Base-by-base conservation (phyloP, 2,329 filamentous ascomycete genomes). In the Beauveria asiatica region DNA sequence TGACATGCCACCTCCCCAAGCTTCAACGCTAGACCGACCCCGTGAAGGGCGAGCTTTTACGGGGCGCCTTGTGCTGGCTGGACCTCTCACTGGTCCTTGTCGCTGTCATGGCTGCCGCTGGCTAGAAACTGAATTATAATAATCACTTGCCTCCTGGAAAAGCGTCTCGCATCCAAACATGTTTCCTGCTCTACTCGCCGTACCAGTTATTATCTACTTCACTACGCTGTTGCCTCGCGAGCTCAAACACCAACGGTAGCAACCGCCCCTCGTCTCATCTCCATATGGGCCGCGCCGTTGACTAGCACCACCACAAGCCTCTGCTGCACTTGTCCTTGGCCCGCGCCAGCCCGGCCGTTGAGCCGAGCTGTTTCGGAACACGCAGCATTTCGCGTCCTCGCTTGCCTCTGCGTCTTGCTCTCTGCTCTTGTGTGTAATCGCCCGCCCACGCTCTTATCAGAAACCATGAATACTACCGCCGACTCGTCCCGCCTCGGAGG, bases 211-310 rank as follows among this genome's bases (percentile, higher is more conserved):
- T n/a, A n/a, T n/a, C n/a, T n/a, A 33, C 23, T 9, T 33, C 23
- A n/a, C 30, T 52, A 33, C n/a, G 33, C 30, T 52, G 30, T 17
- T 5, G 17, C 30, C 19, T 21, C 17, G n/a, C 30, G 19, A 19
- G 49, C 27, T 51, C 11, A 57, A 57, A 57, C 54, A 33, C 30
- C 54, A 57, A 57, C 27, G 39, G 54, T 57, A 33, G 30, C 54
- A 57, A 19, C 42, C 54, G 54, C 44, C 42, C 54, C 30, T 57
- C 54, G 44, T 48, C 54, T 57, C 54, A 57, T 39, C 27, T 45
- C 23, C 51, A n/a, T 56, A 57, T 48, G 30, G 44, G 13, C 44
- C 55, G 46, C 45, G 55, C 23, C 55, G 55, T 21, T 37, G 19
- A 39, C 30, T 48, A 57, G 54, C 25, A 56, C 42, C 51, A 54